Percentiles rank a stretch among this genome's conserved stretches.
phyloP scores from a whole-genome alignment of 1,139 yeast genomes.

The Diutina scorzettiae region DNA sequence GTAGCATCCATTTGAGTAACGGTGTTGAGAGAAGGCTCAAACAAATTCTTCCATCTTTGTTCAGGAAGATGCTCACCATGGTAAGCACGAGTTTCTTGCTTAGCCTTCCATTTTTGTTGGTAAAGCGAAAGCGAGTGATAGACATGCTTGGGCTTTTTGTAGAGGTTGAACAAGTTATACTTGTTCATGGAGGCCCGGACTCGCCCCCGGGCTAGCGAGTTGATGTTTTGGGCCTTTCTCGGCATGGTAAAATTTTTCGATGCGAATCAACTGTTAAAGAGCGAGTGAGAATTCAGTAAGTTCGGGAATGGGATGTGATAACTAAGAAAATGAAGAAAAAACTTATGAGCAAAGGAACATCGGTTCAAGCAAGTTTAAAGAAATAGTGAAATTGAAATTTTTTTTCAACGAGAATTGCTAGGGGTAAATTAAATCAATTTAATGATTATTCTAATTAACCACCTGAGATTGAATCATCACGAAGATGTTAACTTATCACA shows the following conservation, averaged over 20 bases:
- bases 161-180: slow-evolving; percentile 77
- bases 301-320: not conserved
- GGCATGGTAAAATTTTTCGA: slow-evolving; percentile 34
- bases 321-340: not conserved
- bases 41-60: slow-evolving; percentile 61
- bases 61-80: slow-evolving; percentile 94
- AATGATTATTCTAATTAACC: too few species aligned
- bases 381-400: not conserved
- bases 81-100: slow-evolving; percentile 85
- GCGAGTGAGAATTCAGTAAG: not conserved
- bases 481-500: too few species aligned
- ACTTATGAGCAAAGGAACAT: not conserved
- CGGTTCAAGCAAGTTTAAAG: not conserved
- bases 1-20: slow-evolving; percentile 81
- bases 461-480: too few species aligned
- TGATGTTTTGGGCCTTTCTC: slow-evolving; percentile 44
- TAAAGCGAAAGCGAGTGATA: slow-evolving; percentile 51
- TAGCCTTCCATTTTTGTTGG: slow-evolving; percentile 89
- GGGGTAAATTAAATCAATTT: too few species aligned
- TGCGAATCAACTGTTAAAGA: too few species aligned
- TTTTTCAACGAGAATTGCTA: too few species aligned
- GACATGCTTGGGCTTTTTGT: slow-evolving; percentile 47
- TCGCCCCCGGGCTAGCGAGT: slow-evolving; percentile 57
- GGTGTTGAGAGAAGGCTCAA: slow-evolving; percentile 65
- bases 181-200: slow-evolving; percentile 90